Evolutionary conservation across 306 rosid genomes (phyloP).

Genomic region (Acacia acuminata): DNA sequence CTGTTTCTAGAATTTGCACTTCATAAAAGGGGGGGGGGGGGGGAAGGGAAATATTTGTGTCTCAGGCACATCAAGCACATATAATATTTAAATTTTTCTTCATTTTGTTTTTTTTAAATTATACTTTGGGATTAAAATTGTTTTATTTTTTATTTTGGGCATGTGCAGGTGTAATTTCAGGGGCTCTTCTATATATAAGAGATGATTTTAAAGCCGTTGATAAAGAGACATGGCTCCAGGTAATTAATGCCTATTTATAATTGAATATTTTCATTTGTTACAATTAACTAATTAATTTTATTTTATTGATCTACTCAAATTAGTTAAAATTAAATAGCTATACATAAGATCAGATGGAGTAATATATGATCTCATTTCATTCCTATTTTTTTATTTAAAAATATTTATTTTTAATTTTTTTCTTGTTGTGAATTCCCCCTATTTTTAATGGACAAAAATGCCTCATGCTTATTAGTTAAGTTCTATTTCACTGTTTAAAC

Average conservation of each 20-base stretch:
- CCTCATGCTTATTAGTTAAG: neutral
- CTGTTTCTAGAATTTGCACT: neutral
- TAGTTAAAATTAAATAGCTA: no score
- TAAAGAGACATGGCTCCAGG: constrained; percentile 57
- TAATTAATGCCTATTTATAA: constrained; percentile 17
- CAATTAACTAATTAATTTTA: no score
- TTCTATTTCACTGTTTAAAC: neutral
- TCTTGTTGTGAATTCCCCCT: neutral
- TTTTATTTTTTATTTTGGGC: neutral
- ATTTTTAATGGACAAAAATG: neutral
- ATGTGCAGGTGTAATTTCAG: constrained; percentile 68
- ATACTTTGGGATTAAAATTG: neutral
- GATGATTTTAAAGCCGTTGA: constrained; percentile 60
- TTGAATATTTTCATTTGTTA: neutral
- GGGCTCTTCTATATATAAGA: constrained; percentile 66
- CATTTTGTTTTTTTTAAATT: neutral
- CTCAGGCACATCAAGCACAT: neutral
- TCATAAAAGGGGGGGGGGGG: neutral
- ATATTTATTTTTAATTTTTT: neutral
- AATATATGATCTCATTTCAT: neutral
- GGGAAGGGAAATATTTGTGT: no score
- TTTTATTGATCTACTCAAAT: no score
- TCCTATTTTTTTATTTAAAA: no score
- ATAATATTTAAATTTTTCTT: neutral
- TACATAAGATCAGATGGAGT: no score